Evolutionary conservation across 495 filamentous ascomycete species (phyloP), one percentile per base, ranked within the genome.

Genomic region (Penicillium daleae): DNA sequence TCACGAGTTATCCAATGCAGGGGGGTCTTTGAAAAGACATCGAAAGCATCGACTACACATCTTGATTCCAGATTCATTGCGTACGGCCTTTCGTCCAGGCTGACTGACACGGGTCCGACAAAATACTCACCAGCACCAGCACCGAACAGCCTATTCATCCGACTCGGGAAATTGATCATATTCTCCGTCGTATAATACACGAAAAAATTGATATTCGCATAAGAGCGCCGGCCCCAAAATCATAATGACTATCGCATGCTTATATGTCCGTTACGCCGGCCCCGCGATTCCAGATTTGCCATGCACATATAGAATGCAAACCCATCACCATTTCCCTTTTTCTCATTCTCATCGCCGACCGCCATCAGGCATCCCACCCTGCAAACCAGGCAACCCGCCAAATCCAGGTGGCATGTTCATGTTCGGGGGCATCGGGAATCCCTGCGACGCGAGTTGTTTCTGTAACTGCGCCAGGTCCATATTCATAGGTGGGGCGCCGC

Each of bases 1-100:
- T 98, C 44, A 95, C 93, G 4, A 97, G 93, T 15, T 99, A 97
- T 74, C 91, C 93, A 10, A 93, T 97, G 61, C 92, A 96, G 68
- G 94, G 94, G n/a, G 95, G 92, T 33, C 81, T 99, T 59, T 97
- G 79, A 90, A 57, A 19, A 8, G 22, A 35, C 33, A 49, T 3
- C 8, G 8, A 31, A n/a, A 52, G n/a, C 21, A 24, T 22, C 10
- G 42, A 10, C 42, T 46, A 46, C 42, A 12, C 3, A 12, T 3
- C 8, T 22, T 3, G 8, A 24, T 24, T 2, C 21, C 42, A 10
- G 10, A 21, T 9, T 12, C 2, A 22, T 24, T 24, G 19, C 19
- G n/a, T 42, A 42, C 42, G n/a, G 10, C 9, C 42, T 22, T 29
- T 21, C 9, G 21, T 50, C 24, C 4, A 4, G 9, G 26, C 17